These are phyloP conservation scores for Talaromyces islandicus DNA, from an alignment of 2,329 filamentous ascomycete species.

Conservation along the genomic window DNA sequence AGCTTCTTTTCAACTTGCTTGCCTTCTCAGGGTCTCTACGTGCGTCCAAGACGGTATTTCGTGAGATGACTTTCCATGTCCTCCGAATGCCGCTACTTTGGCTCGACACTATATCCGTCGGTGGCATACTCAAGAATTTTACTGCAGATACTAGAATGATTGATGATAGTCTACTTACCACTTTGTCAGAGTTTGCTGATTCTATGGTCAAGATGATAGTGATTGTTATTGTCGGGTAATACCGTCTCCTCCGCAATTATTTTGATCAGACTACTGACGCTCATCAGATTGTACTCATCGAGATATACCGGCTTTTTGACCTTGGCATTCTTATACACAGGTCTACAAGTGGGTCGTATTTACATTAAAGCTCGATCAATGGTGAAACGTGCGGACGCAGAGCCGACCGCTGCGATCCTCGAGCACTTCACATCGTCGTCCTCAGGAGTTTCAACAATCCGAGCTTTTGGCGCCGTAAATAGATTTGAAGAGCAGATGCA, in stretches of 20 bases:
- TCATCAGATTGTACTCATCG: conserved; percentile 52
- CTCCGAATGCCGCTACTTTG: conserved; percentile 67
- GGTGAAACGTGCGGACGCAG: conserved; percentile 42
- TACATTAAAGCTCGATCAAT: neutral
- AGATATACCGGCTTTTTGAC: conserved; percentile 44
- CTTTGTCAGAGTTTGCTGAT: conserved; percentile 35
- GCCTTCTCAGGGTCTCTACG: conserved; percentile 45
- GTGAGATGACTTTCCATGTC: conserved; percentile 59
- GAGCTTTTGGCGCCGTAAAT: conserved; percentile 65
- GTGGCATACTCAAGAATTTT: conserved; percentile 71
- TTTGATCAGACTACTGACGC: conserved; percentile 42
- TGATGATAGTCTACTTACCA: conserved; percentile 55
- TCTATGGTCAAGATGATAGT: conserved; percentile 52
- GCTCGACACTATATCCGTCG: conserved; percentile 73
- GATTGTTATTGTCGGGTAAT: conserved; percentile 62
- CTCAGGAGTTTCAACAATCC: conserved; percentile 66
- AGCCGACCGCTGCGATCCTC: conserved; percentile 68
- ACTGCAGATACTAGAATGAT: conserved; percentile 66
- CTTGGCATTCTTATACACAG: conserved; percentile 54
- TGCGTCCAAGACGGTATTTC: conserved; percentile 64
- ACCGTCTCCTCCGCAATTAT: conserved; percentile 52
- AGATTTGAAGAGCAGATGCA: conserved; percentile 67
- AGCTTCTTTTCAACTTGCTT: neutral
- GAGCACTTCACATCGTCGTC: conserved; percentile 71
- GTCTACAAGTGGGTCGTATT: conserved; percentile 31